Base-by-base conservation (phyloP, 1,284 basidiomycete genomes). In the Xerocomus amazonicus region DNA sequence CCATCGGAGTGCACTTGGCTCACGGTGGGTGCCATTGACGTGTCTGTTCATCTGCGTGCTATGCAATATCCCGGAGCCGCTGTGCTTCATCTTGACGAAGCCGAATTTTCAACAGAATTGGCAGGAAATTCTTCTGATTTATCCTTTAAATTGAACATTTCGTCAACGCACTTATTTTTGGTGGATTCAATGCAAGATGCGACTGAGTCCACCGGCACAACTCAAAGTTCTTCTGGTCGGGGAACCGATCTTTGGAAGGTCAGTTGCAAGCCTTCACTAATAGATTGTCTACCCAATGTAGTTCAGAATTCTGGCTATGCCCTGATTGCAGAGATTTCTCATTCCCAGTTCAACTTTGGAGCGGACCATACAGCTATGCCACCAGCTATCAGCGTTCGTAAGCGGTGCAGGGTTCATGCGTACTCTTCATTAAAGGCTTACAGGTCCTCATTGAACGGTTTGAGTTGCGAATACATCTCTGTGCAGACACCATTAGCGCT, bases 1-100 rank as follows among this genome's bases (percentile, higher is more conserved):
- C 96, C 96, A 0, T 94, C 82, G 53, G 95, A 98, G 65, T 73
- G 90, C 29, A 97, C 93, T 2, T 73, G 76, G 6, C 71, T 98
- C 27, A 72, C 74, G 6, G 52, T 94, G 16, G 78, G 76, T 47
- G 57, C 92, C n/a, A 56, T 73, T n/a, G 85, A 93, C 57, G 79
- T 81, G 7, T 89, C 90, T 0, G 59, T 89, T 19, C 81, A 83
- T 43, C 55, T 80, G 2, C 71, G 80, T n/a, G 79, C 84, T 1
- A 78, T 80, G 3, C 77, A 64, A 0, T 70, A 85, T 58, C 73
- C 77, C 2, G 90, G 91, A 13, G 81, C 83, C 0, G 52, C 89
- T 6, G 79, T 89, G 2, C 50, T 87, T 2, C 77, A 87, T 50
- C 58, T 92, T n/a, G 83, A 79, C 23, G 80, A 84, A 17, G 58